phyloP scores from a whole-genome alignment of 257 asterid species.

The Fraxinus quadrangulata region DNA sequence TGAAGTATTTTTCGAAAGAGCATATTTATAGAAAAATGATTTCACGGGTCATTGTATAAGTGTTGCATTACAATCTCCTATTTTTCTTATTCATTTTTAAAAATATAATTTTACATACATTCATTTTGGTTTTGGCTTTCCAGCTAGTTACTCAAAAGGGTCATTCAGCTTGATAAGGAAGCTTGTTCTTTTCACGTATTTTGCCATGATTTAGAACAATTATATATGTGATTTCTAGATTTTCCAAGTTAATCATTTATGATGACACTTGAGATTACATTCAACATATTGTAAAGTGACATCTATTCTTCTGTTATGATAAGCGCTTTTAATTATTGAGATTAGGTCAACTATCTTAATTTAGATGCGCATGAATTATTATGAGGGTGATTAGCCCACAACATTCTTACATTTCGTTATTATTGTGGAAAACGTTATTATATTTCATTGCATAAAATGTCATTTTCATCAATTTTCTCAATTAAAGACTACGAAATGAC shows the following conservation, averaged over 20 bases:
- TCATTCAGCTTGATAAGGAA: not conserved
- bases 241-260: not conserved
- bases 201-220: not conserved
- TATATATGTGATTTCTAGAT: not conserved
- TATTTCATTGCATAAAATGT: too few relatives aligned
- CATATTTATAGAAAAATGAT: too few relatives aligned
- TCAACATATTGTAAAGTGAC: not conserved
- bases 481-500: too few relatives aligned
- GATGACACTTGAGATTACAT: not conserved
- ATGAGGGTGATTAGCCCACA: too few relatives aligned
- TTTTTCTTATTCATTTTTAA: too few relatives aligned
- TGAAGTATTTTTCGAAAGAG: too few relatives aligned
- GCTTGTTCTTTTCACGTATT: not conserved
- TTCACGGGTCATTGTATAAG: too few relatives aligned
- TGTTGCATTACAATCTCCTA: too few relatives aligned
- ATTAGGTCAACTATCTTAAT: not conserved
- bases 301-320: not conserved
- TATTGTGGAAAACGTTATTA: too few relatives aligned
- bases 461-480: too few relatives aligned
- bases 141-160: constrained; percentile 7
- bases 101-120: not conserved
- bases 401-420: too few relatives aligned
- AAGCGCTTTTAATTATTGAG: not conserved
- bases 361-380: not conserved
- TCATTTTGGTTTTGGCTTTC: not conserved